Evolutionary conservation across 768 basidiomycete species (phyloP).

Genomic region (Russula sp.): DNA sequence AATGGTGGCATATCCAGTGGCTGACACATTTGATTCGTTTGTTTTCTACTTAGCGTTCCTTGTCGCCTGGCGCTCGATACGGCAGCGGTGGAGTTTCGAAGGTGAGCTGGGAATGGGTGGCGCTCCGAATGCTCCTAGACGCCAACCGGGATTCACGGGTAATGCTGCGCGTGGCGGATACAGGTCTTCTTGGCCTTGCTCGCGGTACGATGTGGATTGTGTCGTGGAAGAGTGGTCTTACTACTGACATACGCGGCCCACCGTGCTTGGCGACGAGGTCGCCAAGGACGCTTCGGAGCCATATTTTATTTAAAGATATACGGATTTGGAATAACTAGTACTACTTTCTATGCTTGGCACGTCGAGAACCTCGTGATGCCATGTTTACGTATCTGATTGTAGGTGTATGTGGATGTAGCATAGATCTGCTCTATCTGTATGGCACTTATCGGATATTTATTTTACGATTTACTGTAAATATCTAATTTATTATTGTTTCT

Average conservation of each 20-base stretch:
- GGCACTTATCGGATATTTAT: not conserved
- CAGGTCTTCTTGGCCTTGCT: conserved; percentile 45
- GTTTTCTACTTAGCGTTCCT: conserved; percentile 39
- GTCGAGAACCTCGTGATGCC: not conserved
- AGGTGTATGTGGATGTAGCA: not conserved
- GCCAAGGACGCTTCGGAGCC: no score
- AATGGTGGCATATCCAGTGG: not conserved
- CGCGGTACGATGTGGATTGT: conserved; percentile 59
- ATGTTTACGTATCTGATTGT: not conserved
- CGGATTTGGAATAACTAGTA: not conserved
- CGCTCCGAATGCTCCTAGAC: conserved; percentile 26
- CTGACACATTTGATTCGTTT: not conserved
- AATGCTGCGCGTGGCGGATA: conserved; percentile 7
- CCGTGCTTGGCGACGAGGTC: conserved; percentile 1
- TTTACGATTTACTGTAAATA: conserved; percentile 5
- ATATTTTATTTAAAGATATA: not conserved
- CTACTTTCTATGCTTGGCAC: not conserved
- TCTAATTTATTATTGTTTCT: conserved; percentile 7
- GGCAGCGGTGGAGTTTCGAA: conserved; percentile 15
- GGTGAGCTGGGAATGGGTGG: conserved; percentile 28
- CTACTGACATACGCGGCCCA: conserved; percentile 33
- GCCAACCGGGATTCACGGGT: conserved; percentile 28
- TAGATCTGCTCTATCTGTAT: not conserved
- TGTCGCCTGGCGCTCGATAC: conserved; percentile 43
- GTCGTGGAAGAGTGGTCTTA: conserved; percentile 68